Evolutionary conservation across 805 yeast genomes (phyloP).

Genomic region (Kodamaea fukazawae): DNA sequence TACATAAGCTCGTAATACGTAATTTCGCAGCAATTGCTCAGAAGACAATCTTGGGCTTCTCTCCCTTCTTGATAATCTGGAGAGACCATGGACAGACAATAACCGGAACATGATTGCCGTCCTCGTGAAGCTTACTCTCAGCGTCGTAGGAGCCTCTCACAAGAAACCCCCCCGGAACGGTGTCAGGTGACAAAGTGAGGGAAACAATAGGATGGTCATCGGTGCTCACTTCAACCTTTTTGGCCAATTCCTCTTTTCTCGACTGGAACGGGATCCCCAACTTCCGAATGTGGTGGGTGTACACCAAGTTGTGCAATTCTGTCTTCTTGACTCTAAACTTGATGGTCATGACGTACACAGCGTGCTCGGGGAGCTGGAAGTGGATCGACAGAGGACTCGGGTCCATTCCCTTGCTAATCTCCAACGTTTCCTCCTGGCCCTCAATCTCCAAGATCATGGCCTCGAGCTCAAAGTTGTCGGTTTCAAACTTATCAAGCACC

Average conservation of each 20-base stretch:
- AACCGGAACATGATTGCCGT: conserved; percentile 15
- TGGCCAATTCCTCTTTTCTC: conserved; percentile 19
- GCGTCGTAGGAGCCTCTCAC: conserved; percentile 29
- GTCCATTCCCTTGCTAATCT: conserved; percentile 24
- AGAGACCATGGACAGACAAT: conserved; percentile 16
- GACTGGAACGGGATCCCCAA: conserved; percentile 24
- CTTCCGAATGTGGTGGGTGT: conserved; percentile 28
- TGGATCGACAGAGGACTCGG: conserved; percentile 23
- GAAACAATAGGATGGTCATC: conserved; percentile 17
- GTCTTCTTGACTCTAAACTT: conserved; percentile 20
- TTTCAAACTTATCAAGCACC: conserved; percentile 14
- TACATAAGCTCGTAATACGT: background rate
- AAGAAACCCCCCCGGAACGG: conserved; percentile 29
- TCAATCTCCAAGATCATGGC: conserved; percentile 26
- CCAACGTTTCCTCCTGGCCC: conserved; percentile 23
- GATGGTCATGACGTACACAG: conserved; percentile 23
- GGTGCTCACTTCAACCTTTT: conserved; percentile 15
- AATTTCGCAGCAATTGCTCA: conserved; percentile 2
- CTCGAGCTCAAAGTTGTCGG: conserved; percentile 24
- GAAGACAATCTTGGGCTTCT: conserved; percentile 13
- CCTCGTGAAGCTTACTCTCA: conserved; percentile 19
- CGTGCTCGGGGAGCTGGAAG: conserved; percentile 25
- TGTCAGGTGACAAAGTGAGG: conserved; percentile 24
- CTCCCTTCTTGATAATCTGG: conserved; percentile 20
- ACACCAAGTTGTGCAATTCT: conserved; percentile 20